phyloP scores from a whole-genome alignment of 164 flowering plant species.

The Vitis amurensis region DNA sequence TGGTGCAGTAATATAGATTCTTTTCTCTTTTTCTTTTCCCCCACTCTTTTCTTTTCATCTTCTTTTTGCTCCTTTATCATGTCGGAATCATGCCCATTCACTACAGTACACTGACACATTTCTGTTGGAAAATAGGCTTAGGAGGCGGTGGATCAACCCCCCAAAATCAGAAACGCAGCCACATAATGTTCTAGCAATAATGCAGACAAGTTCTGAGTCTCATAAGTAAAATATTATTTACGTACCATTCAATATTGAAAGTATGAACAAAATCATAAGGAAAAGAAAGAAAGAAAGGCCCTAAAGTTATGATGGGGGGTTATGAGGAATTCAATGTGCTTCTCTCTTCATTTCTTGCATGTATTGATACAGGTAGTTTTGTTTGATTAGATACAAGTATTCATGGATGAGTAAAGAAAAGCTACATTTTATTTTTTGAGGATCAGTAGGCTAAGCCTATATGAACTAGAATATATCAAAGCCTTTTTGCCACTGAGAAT shows the following conservation, averaged over 20 bases:
- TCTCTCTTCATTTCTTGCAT: not conserved
- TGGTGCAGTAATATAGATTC: slow-evolving; percentile 2
- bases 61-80: not conserved
- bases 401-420: slow-evolving; percentile 4
- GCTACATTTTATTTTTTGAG: slow-evolving; percentile 1
- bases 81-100: slow-evolving; percentile 1
- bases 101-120: not conserved
- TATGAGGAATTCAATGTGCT: not conserved
- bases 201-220: too few relatives aligned
- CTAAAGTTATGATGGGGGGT: too few relatives aligned
- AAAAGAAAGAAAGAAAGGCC: not conserved
- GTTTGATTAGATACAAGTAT: not conserved
- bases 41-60: not conserved
- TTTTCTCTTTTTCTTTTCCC: slow-evolving; percentile 3
- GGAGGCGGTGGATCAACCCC: not conserved
- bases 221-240: not conserved
- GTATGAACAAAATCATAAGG: not conserved
- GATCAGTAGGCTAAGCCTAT: slow-evolving; percentile 4
- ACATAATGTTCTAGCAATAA: not conserved
- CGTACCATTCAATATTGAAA: too few relatives aligned
- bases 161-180: not conserved
- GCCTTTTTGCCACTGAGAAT: slow-evolving; percentile 16
- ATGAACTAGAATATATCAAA: slow-evolving; percentile 5
- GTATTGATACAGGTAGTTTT: not conserved
- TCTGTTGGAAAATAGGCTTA: not conserved